Conservation (phyloP, 2,329 filamentous ascomycete genomes). For the Colletotrichum siamense region DNA sequence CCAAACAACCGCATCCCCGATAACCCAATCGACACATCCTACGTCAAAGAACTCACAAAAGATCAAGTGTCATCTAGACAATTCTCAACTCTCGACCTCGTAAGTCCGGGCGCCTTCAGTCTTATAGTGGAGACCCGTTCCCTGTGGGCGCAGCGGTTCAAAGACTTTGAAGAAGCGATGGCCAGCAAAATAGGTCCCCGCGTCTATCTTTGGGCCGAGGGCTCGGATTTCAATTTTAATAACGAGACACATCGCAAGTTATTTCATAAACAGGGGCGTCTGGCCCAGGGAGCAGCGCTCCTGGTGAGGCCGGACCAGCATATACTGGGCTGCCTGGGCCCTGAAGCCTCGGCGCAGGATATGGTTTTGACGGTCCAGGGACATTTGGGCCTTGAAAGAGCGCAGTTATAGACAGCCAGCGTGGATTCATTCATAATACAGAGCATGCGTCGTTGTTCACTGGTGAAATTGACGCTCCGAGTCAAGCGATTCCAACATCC, state of each 20-base stretch:
- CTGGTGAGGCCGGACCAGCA: conserved; percentile 45
- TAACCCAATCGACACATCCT: conserved; percentile 36
- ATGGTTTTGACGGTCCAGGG: neutral
- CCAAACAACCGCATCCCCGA: neutral
- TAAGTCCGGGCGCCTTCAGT: conserved; percentile 12
- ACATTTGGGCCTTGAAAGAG: neutral
- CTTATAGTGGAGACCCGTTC: neutral
- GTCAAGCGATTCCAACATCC: too few species aligned
- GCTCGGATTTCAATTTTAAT: neutral
- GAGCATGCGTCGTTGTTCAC: neutral
- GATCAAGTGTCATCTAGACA: conserved; percentile 29
- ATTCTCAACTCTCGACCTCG: conserved; percentile 41
- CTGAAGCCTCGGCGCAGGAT: neutral
- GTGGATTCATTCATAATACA: neutral
- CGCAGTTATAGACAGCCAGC: neutral
- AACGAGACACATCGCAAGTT: neutral
- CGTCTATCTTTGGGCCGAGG: neutral
- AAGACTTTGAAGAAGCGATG: neutral
- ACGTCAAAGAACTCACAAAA: conserved; percentile 34
- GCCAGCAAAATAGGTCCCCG: neutral
- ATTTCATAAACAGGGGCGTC: conserved; percentile 26
- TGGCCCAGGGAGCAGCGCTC: conserved; percentile 30
- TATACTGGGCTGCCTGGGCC: conserved; percentile 27
- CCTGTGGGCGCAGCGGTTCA: neutral
- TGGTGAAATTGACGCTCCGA: fast-evolving